A percentile compares a stretch with the other conserved stretches of the same genome.
Conservation (phyloP, 768 basidiomycete species). For the Lactarius hengduanensis region DNA sequence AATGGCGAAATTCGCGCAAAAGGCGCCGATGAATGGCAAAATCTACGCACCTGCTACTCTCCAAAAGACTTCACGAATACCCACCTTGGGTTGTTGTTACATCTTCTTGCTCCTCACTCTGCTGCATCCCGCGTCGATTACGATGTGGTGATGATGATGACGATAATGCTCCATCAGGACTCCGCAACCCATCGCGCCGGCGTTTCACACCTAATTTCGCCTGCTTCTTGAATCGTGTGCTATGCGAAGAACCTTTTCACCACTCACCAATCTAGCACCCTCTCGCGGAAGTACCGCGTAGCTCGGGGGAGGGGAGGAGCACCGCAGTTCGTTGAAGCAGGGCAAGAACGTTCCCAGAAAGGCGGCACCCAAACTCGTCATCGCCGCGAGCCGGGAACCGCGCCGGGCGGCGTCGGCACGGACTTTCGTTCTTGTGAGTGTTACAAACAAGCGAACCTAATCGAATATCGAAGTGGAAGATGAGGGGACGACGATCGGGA, state of each 20-base stretch:
- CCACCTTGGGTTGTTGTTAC: not conserved
- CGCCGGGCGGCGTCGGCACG: not conserved
- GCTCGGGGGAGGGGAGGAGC: not conserved
- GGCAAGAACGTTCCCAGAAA: constrained; percentile 2
- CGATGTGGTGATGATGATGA: not conserved
- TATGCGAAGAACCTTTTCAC: not conserved
- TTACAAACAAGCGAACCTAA: constrained; percentile 11
- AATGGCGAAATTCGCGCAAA: constrained; percentile 21
- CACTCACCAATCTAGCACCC: constrained; percentile 8
- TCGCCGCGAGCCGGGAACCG: not conserved
- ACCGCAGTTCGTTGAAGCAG: not conserved
- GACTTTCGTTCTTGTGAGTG: constrained; percentile 1
- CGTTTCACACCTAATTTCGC: not conserved
- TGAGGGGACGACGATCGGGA: not conserved
- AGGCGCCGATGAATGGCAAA: constrained; percentile 19
- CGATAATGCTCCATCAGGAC: constrained; percentile 3
- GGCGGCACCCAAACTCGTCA: not conserved
- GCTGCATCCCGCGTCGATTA: not conserved
- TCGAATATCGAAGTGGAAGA: constrained; percentile 1
- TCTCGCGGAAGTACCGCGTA: constrained; percentile 25
- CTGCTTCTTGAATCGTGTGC: not conserved
- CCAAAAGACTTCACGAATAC: constrained; percentile 1
- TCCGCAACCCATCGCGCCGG: not conserved
- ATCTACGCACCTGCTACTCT: constrained; percentile 17
- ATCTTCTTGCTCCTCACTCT: not conserved